Evolutionary conservation across 2,329 filamentous ascomycete genomes (phyloP), one percentile per base, ranked within the genome.

Genomic region (Neopestalotiopsis sp.): DNA sequence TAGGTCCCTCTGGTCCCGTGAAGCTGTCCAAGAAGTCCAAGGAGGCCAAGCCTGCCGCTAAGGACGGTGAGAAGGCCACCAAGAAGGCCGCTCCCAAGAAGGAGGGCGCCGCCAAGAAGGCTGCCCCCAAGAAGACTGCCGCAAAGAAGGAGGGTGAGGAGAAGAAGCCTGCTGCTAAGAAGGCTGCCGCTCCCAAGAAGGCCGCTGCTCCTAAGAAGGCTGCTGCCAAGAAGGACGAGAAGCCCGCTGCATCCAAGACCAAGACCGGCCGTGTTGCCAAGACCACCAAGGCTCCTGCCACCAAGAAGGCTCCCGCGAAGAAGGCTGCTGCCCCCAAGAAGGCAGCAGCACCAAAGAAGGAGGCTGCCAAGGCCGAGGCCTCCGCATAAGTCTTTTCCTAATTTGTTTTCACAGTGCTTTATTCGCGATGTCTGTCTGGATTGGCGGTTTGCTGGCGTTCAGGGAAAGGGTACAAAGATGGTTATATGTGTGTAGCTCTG

Each of bases 21-120:
- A 97, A 97, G 91, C 91, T 97, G 70, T 92, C 92, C 70, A 95
- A 95, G 90, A 94, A 94, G 86, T 81, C 85, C 72, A 82, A 85
- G 80, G 78, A 80, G 65, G 77, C 79, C 68, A 82, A 82, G 75
- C 76, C 82, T 63, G 75, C 65, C 76, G 84, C 67, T 81, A 73
- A 67, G 65, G 65, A 67, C 14, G 65, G 65, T 30, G 65, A 67
- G 52, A 67, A 67, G 65, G 30, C 75, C 69, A 78, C 82, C 70
- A 83, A 83, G 76, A 81, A 84, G 74, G 74, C 79, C 10, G 74
- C 79, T 10, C 70, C 78, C 49, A 84, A 85, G 75, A 85, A 86
- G 75, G 75, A 77, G 58, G 74, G 78, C 63, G 70, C 75, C 59
- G 71, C 65, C 73, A 88, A 88, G 81, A 87, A 86, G 72, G 91